phyloP scores from a whole-genome alignment of 139 green algal genomes.

The Ettlia oleoabundans region DNA sequence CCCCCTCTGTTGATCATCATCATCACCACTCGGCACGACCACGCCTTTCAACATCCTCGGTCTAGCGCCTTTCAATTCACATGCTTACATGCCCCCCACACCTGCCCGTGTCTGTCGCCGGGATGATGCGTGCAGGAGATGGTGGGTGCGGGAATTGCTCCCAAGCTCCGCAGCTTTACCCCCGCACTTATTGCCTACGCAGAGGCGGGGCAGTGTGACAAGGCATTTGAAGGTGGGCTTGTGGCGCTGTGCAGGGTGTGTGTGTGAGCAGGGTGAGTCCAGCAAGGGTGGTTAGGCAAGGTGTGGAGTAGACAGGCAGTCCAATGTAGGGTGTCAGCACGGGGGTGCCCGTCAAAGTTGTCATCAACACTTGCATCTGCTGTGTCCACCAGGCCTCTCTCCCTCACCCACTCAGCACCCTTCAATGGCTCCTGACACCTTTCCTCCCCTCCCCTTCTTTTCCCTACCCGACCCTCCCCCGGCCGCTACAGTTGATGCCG shows the following conservation, averaged over 20 bases:
- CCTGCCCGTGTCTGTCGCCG: background rate
- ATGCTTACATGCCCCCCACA: no score
- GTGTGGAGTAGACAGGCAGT: background rate
- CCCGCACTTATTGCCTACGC: constrained; percentile 60
- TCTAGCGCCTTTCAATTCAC: no score
- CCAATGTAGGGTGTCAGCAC: no score
- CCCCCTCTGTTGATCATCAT: no score
- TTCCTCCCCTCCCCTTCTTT: background rate
- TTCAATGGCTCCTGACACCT: background rate
- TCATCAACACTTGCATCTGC: no score
- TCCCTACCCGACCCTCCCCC: background rate
- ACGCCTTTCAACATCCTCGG: no score
- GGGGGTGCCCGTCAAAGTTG: no score
- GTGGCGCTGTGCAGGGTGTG: background rate
- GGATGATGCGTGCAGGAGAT: constrained; percentile 18
- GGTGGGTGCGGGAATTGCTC: constrained; percentile 21
- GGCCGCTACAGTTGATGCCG: constrained; percentile 30
- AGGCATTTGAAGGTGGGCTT: constrained; percentile 38
- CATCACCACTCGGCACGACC: no score
- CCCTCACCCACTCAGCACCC: background rate
- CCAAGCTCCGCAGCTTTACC: constrained; percentile 57
- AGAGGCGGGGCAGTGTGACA: constrained; percentile 37
- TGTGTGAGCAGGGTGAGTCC: background rate
- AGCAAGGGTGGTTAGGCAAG: background rate
- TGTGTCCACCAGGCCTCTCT: no score